Evolutionary conservation across 2,329 filamentous ascomycete species (phyloP), one percentile per base, ranked within the genome.

Genomic region (Harringtonia lauricola): DNA sequence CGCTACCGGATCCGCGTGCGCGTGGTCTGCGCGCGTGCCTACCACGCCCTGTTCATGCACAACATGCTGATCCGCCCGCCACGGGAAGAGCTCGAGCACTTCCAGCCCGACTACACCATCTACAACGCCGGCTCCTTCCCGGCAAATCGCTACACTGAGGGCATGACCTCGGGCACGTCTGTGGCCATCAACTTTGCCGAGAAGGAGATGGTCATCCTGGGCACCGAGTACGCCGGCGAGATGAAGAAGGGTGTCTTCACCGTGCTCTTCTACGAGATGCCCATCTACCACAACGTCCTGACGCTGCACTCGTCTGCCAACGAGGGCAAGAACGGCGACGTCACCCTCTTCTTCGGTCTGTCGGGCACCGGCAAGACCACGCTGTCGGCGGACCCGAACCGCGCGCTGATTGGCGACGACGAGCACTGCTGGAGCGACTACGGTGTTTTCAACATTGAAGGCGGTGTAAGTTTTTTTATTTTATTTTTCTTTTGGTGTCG

Each of bases 181-280:
- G 90, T 98, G 42, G 84, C 92, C 55, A 94, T 98, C 74, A 98
- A 98, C 81, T 98, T 98, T 59, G 85, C 84, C 61, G 89, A 95
- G 62, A 95, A 95, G 82, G 92, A 98, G 77, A 98, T 98, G 92
- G 92, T 98, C 55, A 98, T 98, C 63, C 81, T 98, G 46, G 92
- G 92, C 64, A 98, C 92, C 30, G 92, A 98, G 72, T 98, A 98
- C 61, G 92, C 92, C 46, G 90, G 90, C 58, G 86, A 90, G 71
- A 90, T 92, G 86, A 95, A 95, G 74, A 95, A 95, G 75, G 89
- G 92, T 57, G 79, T 98, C 66, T 98, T 98, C 77, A 98, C 92
- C 39, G 88, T 98, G 41, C 81, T 98, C 63, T 98, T 95, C 79
- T 98, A 96, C 74, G 92, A 98, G 75, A 98, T 96, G 89, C 92